Evolutionary conservation across 2,329 filamentous ascomycete genomes (phyloP).

Genomic region (Pezicula radicicola): DNA sequence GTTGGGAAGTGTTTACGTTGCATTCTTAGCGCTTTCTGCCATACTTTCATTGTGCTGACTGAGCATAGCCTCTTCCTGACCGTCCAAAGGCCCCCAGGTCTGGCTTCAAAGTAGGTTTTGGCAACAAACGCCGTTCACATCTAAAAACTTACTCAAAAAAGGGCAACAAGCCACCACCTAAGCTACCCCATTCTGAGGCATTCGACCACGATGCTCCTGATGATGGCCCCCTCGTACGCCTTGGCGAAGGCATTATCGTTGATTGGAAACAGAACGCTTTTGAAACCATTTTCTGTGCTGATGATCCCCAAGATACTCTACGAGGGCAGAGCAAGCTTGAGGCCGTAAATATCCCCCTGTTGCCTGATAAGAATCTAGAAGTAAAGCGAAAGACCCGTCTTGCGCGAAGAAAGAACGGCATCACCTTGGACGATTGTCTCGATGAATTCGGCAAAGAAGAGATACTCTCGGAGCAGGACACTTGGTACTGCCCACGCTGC

Average conservation of each 20-base stretch:
- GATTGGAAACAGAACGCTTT: constrained; percentile 77
- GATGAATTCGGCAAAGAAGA: constrained; percentile 94
- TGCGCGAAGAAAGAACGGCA: constrained; percentile 68
- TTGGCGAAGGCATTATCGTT: constrained; percentile 81
- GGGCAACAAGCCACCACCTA: constrained; percentile 24
- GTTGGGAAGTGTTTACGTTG: neutral
- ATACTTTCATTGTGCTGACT: constrained; percentile 14
- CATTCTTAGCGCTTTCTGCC: too few species aligned
- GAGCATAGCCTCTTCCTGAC: constrained; percentile 28
- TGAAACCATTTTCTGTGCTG: constrained; percentile 62
- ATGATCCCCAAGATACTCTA: constrained; percentile 39
- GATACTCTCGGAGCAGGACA: constrained; percentile 89
- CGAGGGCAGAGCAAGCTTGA: constrained; percentile 59
- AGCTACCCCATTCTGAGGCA: constrained; percentile 11
- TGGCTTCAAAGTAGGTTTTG: constrained; percentile 26
- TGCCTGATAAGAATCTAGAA: constrained; percentile 63
- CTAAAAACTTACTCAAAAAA: constrained; percentile 36
- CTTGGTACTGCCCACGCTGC: constrained; percentile 96
- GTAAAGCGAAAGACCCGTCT: constrained; percentile 60
- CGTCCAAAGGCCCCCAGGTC: constrained; percentile 21
- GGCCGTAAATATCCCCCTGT: constrained; percentile 32
- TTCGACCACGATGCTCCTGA: constrained; percentile 29
- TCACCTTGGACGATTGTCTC: constrained; percentile 85
- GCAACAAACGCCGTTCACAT: constrained; percentile 21
- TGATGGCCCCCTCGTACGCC: constrained; percentile 66